phyloP scores from a whole-genome alignment of 768 basidiomycete species.

The Serpula lacrymans region DNA sequence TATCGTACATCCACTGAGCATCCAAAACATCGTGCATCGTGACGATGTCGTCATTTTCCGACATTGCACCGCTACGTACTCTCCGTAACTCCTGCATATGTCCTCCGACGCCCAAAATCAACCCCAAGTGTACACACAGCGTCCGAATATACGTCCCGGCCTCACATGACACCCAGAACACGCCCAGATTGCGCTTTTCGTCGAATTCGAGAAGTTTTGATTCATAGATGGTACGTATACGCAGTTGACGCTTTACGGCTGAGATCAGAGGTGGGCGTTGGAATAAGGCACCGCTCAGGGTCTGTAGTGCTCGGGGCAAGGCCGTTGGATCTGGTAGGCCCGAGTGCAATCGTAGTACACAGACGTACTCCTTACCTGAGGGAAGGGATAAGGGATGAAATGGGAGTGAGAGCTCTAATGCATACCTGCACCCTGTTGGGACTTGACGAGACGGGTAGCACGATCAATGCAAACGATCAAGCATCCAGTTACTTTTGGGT shows the following conservation, averaged over 20 bases:
- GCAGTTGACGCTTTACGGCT: slow-evolving; percentile 96
- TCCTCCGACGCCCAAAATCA: slow-evolving; percentile 94
- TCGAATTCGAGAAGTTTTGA: slow-evolving; percentile 96
- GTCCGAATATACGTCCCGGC: slow-evolving; percentile 97
- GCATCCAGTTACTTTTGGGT: slow-evolving; percentile 99
- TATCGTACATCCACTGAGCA: slow-evolving; percentile 98
- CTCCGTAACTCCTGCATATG: slow-evolving; percentile 99
- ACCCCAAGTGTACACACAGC: slow-evolving; percentile 93
- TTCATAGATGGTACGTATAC: slow-evolving; percentile 95
- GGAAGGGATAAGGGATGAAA: slow-evolving; percentile 4
- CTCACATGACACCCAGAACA: slow-evolving; percentile 99
- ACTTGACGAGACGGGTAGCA: slow-evolving; percentile 95
- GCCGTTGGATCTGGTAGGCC: slow-evolving; percentile 76
- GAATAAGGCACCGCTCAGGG: slow-evolving; percentile 96
- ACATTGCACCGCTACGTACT: slow-evolving; percentile 93
- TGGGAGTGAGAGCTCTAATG: slow-evolving; percentile 8
- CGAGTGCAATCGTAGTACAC: slow-evolving; percentile 90
- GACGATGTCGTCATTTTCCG: slow-evolving; percentile 96
- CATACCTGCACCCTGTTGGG: slow-evolving; percentile 94
- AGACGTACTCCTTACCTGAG: slow-evolving; percentile 95
- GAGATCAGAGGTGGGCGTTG: slow-evolving; percentile 99
- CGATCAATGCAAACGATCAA: slow-evolving; percentile 99
- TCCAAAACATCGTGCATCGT: slow-evolving; percentile 99
- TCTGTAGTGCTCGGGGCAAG: slow-evolving; percentile 92
- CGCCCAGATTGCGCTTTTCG: slow-evolving; percentile 92